These are phyloP conservation scores for Nemania serpens DNA, from an alignment of 2,329 filamentous ascomycete species.

Conservation along the genomic window DNA sequence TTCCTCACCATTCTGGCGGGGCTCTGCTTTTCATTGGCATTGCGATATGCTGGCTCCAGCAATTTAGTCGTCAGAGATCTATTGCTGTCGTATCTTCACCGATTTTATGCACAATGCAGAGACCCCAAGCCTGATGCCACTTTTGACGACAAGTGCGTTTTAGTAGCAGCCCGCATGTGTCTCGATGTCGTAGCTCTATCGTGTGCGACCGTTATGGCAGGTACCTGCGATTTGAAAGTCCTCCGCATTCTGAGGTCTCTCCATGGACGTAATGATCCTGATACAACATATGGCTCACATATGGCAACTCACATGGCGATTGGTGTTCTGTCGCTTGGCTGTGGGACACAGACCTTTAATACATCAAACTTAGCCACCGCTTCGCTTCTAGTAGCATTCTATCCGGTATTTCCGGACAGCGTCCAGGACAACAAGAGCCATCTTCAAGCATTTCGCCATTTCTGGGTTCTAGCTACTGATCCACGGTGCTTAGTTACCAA, in stretches of 20 bases:
- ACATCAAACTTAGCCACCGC: conserved; percentile 87
- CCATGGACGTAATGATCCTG: conserved; percentile 82
- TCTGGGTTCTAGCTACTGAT: conserved; percentile 94
- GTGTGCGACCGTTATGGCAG: conserved; percentile 89
- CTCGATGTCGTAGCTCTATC: conserved; percentile 86
- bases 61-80: conserved; percentile 76
- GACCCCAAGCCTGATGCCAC: conserved; percentile 42
- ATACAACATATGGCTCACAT: conserved; percentile 91
- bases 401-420: conserved; percentile 85
- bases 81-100: conserved; percentile 81
- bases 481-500: conserved; percentile 85
- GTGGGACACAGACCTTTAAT: conserved; percentile 89
- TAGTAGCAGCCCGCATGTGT: conserved; percentile 85
- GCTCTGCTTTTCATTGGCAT: conserved; percentile 78
- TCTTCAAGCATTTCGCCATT: conserved; percentile 92
- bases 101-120: conserved; percentile 78
- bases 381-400: conserved; percentile 86
- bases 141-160: conserved; percentile 84
- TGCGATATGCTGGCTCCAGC: conserved; percentile 76
- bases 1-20: conserved; percentile 93
- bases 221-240: conserved; percentile 85
- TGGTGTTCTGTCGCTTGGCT: conserved; percentile 87
- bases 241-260: conserved; percentile 85
- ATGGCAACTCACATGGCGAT: conserved; percentile 91
- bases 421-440: conserved; percentile 95